These are phyloP conservation scores for Azolla pinnata DNA, from an alignment of 75 land plant genomes.

Conservation along the genomic window DNA sequence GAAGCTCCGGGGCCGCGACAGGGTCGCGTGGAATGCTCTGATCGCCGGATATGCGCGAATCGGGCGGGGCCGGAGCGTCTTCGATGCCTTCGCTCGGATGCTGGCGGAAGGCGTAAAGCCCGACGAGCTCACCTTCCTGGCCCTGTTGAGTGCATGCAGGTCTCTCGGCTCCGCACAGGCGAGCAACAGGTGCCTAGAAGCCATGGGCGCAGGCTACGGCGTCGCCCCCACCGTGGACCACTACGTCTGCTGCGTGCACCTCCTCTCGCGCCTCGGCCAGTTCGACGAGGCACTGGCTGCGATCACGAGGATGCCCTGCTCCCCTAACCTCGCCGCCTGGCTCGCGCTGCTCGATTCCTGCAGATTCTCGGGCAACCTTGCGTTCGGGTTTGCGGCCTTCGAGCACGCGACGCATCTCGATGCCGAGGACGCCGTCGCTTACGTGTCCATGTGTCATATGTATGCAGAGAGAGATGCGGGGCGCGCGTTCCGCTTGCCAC, in stretches of 20 bases:
- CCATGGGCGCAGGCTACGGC: background rate
- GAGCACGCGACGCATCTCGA: slow-evolving; percentile 3
- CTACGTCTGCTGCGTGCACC: slow-evolving; percentile 9
- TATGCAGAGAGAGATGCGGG: too few species aligned
- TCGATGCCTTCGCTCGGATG: slow-evolving; percentile 19
- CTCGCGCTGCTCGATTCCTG: slow-evolving; percentile 9
- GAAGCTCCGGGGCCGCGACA: slow-evolving; percentile 4
- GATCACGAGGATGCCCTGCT: slow-evolving; percentile 7
- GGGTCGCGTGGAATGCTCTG: slow-evolving; percentile 20
- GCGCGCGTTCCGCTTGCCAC: too few species aligned
- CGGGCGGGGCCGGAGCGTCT: slow-evolving; percentile 6
- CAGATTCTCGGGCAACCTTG: background rate
- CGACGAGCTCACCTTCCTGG: slow-evolving; percentile 15
- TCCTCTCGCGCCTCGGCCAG: slow-evolving; percentile 11
- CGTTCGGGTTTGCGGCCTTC: background rate
- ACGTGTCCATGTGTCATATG: slow-evolving; percentile 15
- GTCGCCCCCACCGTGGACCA: slow-evolving; percentile 7
- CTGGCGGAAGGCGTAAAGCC: slow-evolving; percentile 6
- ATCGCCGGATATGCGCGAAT: slow-evolving; percentile 13
- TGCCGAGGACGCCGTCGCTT: slow-evolving; percentile 7
- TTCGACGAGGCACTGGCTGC: slow-evolving; percentile 10
- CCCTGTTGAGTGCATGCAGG: slow-evolving; percentile 14
- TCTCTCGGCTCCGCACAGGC: slow-evolving; percentile 5
- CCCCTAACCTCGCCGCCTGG: slow-evolving; percentile 10
- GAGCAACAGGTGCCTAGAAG: slow-evolving; percentile 14